Evolutionary conservation across 345 rosid species (phyloP).

Genomic region (Arabidopsis suecica): DNA sequence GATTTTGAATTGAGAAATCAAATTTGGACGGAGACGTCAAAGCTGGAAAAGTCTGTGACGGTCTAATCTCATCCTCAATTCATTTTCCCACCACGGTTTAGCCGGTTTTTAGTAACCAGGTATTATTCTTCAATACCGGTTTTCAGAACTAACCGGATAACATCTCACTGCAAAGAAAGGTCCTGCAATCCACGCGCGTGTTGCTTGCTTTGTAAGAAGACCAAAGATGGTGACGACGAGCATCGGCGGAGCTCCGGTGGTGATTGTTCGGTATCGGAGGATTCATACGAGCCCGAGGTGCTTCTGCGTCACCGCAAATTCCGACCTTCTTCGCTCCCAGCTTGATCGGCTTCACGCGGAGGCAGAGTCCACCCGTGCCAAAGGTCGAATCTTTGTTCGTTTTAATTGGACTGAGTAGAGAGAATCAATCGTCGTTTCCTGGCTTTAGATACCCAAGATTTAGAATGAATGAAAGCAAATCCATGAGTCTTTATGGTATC

Average conservation of each 20-base stretch:
- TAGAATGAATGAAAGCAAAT: too few relatives aligned
- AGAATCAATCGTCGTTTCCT: background rate
- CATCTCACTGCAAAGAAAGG: background rate
- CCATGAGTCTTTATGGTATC: too few relatives aligned
- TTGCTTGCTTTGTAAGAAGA: slow-evolving; percentile 6
- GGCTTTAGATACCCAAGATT: background rate
- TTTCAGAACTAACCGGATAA: background rate
- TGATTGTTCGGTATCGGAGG: slow-evolving; percentile 31
- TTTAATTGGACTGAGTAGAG: background rate
- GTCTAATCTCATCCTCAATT: background rate
- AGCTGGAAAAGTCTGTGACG: slow-evolving; percentile 30
- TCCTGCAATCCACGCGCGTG: background rate
- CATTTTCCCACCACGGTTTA: slow-evolving; percentile 10
- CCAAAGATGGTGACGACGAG: slow-evolving; percentile 49
- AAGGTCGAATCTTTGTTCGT: slow-evolving; percentile 54
- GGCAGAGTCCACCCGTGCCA: slow-evolving; percentile 67
- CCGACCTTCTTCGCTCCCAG: slow-evolving; percentile 68
- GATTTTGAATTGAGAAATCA: slow-evolving; percentile 20
- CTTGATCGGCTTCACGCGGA: slow-evolving; percentile 81
- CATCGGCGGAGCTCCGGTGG: slow-evolving; percentile 41
- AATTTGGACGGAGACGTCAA: slow-evolving; percentile 30
- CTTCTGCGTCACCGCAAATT: slow-evolving; percentile 45
- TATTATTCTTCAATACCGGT: background rate
- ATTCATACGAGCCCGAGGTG: slow-evolving; percentile 37
- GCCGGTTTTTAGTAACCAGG: slow-evolving; percentile 1